These are phyloP conservation scores for Ustilago xerochloae DNA, from an alignment of 1,284 basidiomycete genomes.

Conservation along the genomic window DNA sequence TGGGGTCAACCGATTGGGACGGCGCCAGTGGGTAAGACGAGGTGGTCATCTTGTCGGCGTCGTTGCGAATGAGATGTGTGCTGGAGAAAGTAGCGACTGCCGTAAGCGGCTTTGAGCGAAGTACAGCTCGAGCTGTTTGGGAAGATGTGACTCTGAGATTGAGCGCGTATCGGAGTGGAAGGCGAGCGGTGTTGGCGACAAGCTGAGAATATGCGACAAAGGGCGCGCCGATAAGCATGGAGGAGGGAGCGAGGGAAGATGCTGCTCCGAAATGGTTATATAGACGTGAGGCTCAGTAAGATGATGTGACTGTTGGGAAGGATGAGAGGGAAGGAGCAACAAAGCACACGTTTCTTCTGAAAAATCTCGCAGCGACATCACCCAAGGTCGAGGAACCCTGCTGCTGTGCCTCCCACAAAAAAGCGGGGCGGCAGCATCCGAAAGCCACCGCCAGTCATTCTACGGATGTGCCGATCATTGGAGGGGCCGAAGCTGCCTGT, in stretches of 20 bases:
- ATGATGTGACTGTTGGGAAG: neutral
- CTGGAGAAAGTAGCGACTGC: conserved; percentile 11
- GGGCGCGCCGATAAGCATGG: conserved; percentile 20
- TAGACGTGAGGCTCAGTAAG: neutral
- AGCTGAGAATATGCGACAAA: conserved; percentile 9
- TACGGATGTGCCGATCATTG: neutral
- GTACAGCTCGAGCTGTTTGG: neutral
- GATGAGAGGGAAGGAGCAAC: neutral
- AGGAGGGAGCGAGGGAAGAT: conserved; percentile 8
- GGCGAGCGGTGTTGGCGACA: neutral
- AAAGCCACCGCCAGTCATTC: neutral
- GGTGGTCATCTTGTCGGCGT: conserved; percentile 22
- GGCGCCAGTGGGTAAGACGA: conserved; percentile 29
- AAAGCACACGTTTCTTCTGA: neutral
- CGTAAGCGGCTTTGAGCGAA: neutral
- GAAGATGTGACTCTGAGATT: neutral
- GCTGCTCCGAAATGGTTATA: neutral
- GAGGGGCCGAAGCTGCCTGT: too few species aligned
- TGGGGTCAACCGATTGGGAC: conserved; percentile 38
- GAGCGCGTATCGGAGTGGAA: neutral
- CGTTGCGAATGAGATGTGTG: conserved; percentile 3
- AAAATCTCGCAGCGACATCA: neutral
- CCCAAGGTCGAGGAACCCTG: neutral
- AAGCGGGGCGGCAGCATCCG: conserved; percentile 9
- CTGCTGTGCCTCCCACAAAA: neutral